Evolutionary conservation across 257 asterid genomes (phyloP).

Genomic region (Solanum sitiens): DNA sequence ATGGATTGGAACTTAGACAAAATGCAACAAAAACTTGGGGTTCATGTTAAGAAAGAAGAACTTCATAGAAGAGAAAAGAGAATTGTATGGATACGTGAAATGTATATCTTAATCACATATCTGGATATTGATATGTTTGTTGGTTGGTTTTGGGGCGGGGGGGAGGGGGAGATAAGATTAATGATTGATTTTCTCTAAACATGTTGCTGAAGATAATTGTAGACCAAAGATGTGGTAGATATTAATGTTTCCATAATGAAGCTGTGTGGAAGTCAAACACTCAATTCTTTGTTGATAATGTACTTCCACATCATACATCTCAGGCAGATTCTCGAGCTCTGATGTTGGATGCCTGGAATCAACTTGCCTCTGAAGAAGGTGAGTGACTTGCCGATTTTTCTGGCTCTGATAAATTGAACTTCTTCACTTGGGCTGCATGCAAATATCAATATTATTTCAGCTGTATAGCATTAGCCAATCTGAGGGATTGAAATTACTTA

Average conservation of each 20-base stretch:
- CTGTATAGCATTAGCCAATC: neutral
- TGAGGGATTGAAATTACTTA: neutral
- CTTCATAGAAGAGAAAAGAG: neutral
- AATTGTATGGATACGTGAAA: neutral
- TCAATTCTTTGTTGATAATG: neutral
- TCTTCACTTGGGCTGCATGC: neutral
- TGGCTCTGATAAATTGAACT: neutral
- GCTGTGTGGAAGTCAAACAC: neutral
- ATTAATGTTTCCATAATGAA: neutral
- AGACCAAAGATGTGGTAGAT: neutral
- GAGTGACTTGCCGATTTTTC: neutral
- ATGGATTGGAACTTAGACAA: neutral
- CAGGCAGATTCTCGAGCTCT: slow-evolving; percentile 74
- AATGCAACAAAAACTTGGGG: neutral
- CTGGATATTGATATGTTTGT: neutral
- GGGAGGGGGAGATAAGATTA: too few species aligned
- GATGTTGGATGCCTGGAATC: slow-evolving; percentile 79
- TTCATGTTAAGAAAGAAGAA: neutral
- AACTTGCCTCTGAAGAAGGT: slow-evolving; percentile 96
- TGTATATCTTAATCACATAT: neutral
- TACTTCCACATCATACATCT: slow-evolving; percentile 1
- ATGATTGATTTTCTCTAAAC: neutral
- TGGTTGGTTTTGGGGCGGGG: neutral
- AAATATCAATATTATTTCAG: neutral
- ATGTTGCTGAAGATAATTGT: neutral